Base-by-base conservation (phyloP, 306 rosid genomes). In the Acacia acuminata region DNA sequence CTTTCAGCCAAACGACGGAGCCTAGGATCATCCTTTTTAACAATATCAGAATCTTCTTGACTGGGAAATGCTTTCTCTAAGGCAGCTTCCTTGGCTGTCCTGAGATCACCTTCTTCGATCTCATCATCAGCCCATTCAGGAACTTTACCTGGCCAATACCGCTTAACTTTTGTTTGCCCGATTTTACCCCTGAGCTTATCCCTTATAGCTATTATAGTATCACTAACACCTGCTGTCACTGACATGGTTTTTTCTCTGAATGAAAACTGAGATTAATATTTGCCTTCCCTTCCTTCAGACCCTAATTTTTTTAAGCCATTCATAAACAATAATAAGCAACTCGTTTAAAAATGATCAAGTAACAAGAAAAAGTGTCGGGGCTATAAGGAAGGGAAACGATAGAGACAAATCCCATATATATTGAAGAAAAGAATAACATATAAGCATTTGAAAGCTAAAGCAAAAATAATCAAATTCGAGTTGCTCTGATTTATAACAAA, bases 181-280 rank as follows among this genome's bases (percentile, higher is more conserved):
- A 96, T 96, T 92, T 92, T 96, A 84, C 99, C 99, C 64, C 92
- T 86, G 12, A 96, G 96, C 81, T 96, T 96, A 77, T 96, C 99
- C 88, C 99, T 90, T 30, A 96, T 63, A 20, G 99, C 91, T 78
- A 96, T 93, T 43, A 92, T 73, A 4, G 97, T 85, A 86, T 96
- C 98, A 63, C 97, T 96, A 83, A 96, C 99, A 66, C 99, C 99
- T 15, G 99, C 99, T 5, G 98, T 96, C 82, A 96, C 99, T 22
- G 99, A 96, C 99, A 96, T 93, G 7, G 71, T 78, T 48, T 82
- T 20, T 75, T 30, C 65, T 45, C n/a, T 77, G 48, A 44, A 40
- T 19, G 61, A 82, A 81, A 70, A 65, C 84, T 10, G 30, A 34
- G 61, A 8, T 20, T 36, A 53, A 10, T 5, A 4, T 50, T 75